phyloP scores from a whole-genome alignment of 2,329 filamentous ascomycete genomes.

The Trichophaea hybrida region DNA sequence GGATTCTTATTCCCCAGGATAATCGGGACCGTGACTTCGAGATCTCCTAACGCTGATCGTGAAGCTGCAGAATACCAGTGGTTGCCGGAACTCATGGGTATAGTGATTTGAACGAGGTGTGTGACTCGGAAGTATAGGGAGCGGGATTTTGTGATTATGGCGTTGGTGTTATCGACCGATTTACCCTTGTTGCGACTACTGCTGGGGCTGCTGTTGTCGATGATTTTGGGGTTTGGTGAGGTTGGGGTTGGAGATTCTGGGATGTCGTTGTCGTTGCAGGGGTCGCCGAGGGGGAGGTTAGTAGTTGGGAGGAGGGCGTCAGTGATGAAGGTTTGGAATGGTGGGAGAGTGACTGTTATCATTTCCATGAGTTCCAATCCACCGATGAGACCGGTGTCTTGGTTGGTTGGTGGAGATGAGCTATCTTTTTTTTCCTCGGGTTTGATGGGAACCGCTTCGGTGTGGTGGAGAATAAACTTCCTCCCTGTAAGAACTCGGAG shows the following conservation, averaged over 20 bases:
- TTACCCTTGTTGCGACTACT: constrained; percentile 12
- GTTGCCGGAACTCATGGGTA: constrained; percentile 8
- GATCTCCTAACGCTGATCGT: constrained; percentile 6
- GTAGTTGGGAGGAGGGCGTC: constrained; percentile 19
- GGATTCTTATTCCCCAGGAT: constrained; percentile 22
- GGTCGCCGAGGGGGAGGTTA: constrained; percentile 17
- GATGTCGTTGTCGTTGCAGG: background rate
- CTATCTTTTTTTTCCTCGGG: background rate
- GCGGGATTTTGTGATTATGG: background rate
- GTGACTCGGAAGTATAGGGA: constrained; percentile 17
- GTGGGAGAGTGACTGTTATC: constrained; percentile 16
- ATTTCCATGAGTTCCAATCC: constrained; percentile 15
- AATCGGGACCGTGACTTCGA: constrained; percentile 18
- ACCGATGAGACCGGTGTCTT: background rate
- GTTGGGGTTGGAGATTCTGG: background rate
- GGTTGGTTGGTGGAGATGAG: background rate
- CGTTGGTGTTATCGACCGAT: background rate
- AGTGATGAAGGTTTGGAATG: constrained; percentile 20
- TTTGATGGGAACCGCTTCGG: constrained; percentile 5
- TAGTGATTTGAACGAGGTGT: constrained; percentile 18
- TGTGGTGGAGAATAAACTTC: constrained; percentile 12
- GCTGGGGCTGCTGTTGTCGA: background rate
- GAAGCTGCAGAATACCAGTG: constrained; percentile 12
- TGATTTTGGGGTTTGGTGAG: background rate
- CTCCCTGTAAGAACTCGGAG: constrained; percentile 15